Percentiles rank a stretch among this genome's conserved stretches.
phyloP scores from a whole-genome alignment of 1,284 basidiomycete species.

The Ceratobasidium sp. region DNA sequence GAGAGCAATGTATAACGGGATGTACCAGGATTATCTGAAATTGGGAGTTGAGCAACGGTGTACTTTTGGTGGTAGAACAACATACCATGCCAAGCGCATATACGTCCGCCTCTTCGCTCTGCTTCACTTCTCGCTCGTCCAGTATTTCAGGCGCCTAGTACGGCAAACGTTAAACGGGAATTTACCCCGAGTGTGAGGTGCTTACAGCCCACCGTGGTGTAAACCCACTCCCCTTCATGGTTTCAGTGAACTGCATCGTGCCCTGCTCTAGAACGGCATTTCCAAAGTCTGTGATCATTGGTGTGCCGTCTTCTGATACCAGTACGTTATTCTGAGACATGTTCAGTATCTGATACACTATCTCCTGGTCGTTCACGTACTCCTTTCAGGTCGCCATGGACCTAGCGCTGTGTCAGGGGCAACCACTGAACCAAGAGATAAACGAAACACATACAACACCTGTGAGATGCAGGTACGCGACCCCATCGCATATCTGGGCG shows the following conservation, averaged over 20 bases:
- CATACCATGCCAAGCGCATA: not conserved
- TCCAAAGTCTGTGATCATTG: slow-evolving; percentile 5
- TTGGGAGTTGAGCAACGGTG: not conserved
- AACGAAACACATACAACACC: slow-evolving; percentile 2
- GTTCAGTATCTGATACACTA: not conserved
- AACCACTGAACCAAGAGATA: too few species aligned
- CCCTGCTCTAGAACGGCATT: not conserved
- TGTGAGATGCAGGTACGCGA: not conserved
- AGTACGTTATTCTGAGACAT: not conserved
- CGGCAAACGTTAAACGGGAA: not conserved
- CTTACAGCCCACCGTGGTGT: not conserved
- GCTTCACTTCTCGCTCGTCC: not conserved
- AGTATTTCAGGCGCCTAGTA: slow-evolving; percentile 7
- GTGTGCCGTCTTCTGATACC: slow-evolving; percentile 1
- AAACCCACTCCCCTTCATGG: not conserved
- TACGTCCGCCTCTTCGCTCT: not conserved
- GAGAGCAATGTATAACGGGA: not conserved
- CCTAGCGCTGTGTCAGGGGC: not conserved
- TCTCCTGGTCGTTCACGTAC: not conserved
- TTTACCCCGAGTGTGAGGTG: too few species aligned
- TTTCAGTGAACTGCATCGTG: not conserved
- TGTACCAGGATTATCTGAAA: slow-evolving; percentile 1
- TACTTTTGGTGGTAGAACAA: too few species aligned
- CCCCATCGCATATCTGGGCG: not conserved
- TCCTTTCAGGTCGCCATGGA: slow-evolving; percentile 7